Base-by-base conservation (phyloP, 2,329 filamentous ascomycete species). In the Cordyceps militaris region DNA sequence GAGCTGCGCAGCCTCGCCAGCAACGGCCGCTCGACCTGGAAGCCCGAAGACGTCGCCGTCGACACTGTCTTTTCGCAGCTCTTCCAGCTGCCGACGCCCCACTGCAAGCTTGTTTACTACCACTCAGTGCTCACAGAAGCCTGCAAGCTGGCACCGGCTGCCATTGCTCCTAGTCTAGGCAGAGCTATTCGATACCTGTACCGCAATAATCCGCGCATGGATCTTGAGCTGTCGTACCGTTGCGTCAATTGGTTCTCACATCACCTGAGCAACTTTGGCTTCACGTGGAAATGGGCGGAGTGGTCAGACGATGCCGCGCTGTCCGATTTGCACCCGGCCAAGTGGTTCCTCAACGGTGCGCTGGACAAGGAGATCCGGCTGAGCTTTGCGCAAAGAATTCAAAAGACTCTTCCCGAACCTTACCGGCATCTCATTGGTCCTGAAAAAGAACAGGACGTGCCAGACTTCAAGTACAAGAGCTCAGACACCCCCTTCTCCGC, bases 241-340 rank as follows among this genome's bases (percentile, higher is more conserved):
- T 97, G 97, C 74, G 79, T 96, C 69, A 93, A 97, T 70, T 99
- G 94, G 94, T 99, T 99, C 69, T 84, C 93, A 19, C 94, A 99
- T 71, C 94, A 99, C 75, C 76, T 99, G 63, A 97, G 92, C 75
- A 99, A 99, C 75, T 99, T 99, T 69, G 94, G 96, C 55, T 99
- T 97, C 70, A 94, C 94, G 10, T 99, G 94, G 94, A 97, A 97
- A 74, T 99, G 94, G 94, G 87, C 88, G 16, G 94, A 99, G 74
- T 99, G 94, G 94, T 81, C 89, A 49, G 90, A 92, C 16, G 91
- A 97, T 69, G 85, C 96, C 16, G 80, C 84, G 44, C 80, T 95
- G 26, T 82, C 89, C 0, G 78, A 87, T 60, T 75, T 94, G 34
- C 85, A 96, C 69, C 92, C 94, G 1, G 88, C 87, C 74, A 97